Evolutionary conservation across 768 basidiomycete species (phyloP), one percentile per base, ranked within the genome.

Genomic region (Mycena maculata): DNA sequence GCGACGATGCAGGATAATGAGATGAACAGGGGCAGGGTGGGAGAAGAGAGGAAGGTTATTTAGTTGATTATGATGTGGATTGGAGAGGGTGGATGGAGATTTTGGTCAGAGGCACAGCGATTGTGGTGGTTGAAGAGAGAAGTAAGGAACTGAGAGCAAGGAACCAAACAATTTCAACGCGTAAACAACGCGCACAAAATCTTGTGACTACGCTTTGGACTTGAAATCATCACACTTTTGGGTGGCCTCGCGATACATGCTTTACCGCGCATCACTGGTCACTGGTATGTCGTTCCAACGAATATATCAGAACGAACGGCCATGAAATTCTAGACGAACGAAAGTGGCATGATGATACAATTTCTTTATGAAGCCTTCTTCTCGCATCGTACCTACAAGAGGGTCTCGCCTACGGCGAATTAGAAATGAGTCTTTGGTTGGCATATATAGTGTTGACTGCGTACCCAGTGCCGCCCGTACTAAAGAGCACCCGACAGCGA

Each of bases 401-500:
- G 58, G 15, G 64, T 65, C 57, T 65, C 64, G 15, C 65, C 60
- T 74, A 84, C 52, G 85, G 71, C 39, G 84, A 76, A 23, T 63
- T 59, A 41, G 45, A 58, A 12, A 57, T 68, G 38, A 76, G 68
- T 36, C 45, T 48, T 31, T 41, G 9, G 30, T 54, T 44, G 22
- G 22, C 31, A 15, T 33, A 49, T 4, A 28, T 12, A 13, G 33
- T 55, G 23, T 68, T 62, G 2, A 41, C 22, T 36, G 79, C 87
- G 56, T 73, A 94, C 94, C 94, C 59, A 97, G 81, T 11, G 95
- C 94, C 33, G 92, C 83, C 31, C 95, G 86, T 30, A 94, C 88
- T 47, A 97, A 83, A 38, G 93, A 95, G 75, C 95, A 94, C 8
- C 95, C 95, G 28, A 96, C 89, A 20, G 93, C 90, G 28, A 99